These are phyloP conservation scores for Rhodomyrtus tomentosa DNA, from an alignment of 345 rosid genomes.

Conservation along the genomic window DNA sequence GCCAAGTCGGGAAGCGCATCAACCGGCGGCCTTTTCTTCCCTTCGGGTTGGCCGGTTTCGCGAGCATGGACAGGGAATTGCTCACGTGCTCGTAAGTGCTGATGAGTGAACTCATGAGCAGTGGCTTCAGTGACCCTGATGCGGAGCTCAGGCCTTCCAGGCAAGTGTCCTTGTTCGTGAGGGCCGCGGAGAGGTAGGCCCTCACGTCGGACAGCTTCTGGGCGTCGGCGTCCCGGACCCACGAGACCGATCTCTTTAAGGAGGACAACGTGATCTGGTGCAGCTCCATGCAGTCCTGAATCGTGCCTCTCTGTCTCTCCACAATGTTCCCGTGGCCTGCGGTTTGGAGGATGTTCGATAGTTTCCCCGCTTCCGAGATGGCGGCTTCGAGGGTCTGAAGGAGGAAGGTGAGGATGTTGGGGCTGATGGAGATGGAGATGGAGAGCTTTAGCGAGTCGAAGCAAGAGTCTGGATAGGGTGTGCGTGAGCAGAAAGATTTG, in stretches of 20 bases:
- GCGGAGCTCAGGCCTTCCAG: conserved; percentile 71
- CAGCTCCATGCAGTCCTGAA: conserved; percentile 74
- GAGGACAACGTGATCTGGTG: conserved; percentile 52
- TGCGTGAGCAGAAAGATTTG: conserved; percentile 37
- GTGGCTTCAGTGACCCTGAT: conserved; percentile 52
- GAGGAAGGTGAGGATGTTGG: conserved; percentile 42
- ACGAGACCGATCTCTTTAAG: conserved; percentile 36
- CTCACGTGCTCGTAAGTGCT: conserved; percentile 62
- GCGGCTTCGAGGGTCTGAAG: conserved; percentile 62
- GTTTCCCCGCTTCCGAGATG: conserved; percentile 48
- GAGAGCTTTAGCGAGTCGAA: conserved; percentile 56
- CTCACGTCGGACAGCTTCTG: conserved; percentile 41
- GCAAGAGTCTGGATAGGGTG: conserved; percentile 68
- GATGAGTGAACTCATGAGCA: conserved; percentile 27
- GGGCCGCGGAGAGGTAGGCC: conserved; percentile 63
- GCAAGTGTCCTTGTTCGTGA: conserved; percentile 85
- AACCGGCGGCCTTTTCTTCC: conserved; percentile 24
- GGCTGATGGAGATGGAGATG: conserved; percentile 48
- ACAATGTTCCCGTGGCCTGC: conserved; percentile 21
- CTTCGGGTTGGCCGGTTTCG: conserved; percentile 7
- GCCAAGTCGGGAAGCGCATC: conserved; percentile 49
- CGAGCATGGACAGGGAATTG: conserved; percentile 60
- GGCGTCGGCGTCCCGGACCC: conserved; percentile 19
- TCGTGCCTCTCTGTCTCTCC: conserved; percentile 64
- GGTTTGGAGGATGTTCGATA: conserved; percentile 29